Conservation (phyloP, 73 alveolate genomes). For the Loxodes magnus region DNA sequence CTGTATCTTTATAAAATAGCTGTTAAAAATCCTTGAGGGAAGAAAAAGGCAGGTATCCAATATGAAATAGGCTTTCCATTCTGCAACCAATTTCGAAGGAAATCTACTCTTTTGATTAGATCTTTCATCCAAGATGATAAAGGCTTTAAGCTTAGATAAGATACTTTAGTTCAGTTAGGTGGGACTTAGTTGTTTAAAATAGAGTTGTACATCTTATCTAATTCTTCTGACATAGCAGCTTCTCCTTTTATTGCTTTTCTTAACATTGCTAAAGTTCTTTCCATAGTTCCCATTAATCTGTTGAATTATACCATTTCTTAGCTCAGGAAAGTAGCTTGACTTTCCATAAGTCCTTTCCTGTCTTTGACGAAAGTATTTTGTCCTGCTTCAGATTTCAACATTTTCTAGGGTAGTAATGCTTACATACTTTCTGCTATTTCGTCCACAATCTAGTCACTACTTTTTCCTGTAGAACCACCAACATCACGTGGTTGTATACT, state of each 20-base stretch:
- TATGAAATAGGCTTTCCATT: conserved; percentile 91
- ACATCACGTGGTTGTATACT: conserved; percentile 87
- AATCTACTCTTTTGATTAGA: conserved; percentile 81
- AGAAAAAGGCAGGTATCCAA: conserved; percentile 98
- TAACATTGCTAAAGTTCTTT: conserved; percentile 55
- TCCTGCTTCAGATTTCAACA: conserved; percentile 73
- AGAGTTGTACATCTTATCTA: conserved; percentile 91
- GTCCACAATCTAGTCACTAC: conserved; percentile 82
- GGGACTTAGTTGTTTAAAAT: conserved; percentile 91
- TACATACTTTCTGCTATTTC: conserved; percentile 65
- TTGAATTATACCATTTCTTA: conserved; percentile 87
- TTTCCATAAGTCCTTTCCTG: conserved; percentile 58
- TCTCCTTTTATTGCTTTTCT: conserved; percentile 83
- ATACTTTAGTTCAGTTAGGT: conserved; percentile 85
- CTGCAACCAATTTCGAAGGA: conserved; percentile 92
- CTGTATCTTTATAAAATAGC: conserved; percentile 92
- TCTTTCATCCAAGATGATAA: conserved; percentile 97
- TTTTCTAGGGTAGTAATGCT: conserved; percentile 51
- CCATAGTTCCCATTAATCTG: conserved; percentile 62
- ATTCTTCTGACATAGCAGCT: conserved; percentile 96
- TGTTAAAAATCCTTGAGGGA: conserved; percentile 98
- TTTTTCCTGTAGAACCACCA: conserved; percentile 62
- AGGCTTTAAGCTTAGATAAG: conserved; percentile 91
- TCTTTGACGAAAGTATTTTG: conserved; percentile 55
- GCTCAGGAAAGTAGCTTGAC: conserved; percentile 83